phyloP scores from a whole-genome alignment of 164 flowering plant species.

The Litsea cubeba region DNA sequence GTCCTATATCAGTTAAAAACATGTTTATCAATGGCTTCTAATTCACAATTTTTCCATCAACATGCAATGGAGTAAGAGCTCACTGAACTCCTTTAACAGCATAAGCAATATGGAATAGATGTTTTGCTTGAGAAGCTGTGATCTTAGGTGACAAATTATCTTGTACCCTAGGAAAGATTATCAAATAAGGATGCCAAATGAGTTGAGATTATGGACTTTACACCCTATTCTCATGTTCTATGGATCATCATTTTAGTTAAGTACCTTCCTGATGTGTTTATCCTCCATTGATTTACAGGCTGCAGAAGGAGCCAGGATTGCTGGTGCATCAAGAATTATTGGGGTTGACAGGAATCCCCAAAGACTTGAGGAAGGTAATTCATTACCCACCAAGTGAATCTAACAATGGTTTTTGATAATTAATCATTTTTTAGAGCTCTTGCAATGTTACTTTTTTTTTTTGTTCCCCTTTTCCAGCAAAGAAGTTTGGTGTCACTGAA shows the following conservation, averaged over 20 bases:
- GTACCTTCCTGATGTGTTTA: background rate
- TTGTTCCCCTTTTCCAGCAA: constrained; percentile 26
- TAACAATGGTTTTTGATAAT: background rate
- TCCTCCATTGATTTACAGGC: constrained; percentile 17
- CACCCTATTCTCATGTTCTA: background rate
- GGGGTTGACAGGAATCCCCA: constrained; percentile 30
- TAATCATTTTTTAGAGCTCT: background rate
- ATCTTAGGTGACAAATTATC: too few species aligned
- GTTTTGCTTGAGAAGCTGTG: background rate
- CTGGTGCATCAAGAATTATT: constrained; percentile 39
- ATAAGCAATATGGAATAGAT: background rate
- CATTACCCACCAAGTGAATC: background rate
- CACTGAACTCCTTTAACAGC: background rate
- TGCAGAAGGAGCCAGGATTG: constrained; percentile 37
- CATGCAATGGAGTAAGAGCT: background rate
- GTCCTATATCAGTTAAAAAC: background rate
- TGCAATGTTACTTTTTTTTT: too few species aligned
- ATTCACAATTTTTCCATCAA: background rate
- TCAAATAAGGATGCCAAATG: background rate
- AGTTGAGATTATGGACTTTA: background rate
- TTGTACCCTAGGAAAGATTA: background rate
- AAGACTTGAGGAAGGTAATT: constrained; percentile 29
- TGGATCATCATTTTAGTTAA: background rate
- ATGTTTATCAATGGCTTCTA: background rate
- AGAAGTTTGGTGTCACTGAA: constrained; percentile 50